Evolutionary conservation across 2,329 filamentous ascomycete species (phyloP), one percentile per base, ranked within the genome.

Genomic region (Diaporthe velutina): DNA sequence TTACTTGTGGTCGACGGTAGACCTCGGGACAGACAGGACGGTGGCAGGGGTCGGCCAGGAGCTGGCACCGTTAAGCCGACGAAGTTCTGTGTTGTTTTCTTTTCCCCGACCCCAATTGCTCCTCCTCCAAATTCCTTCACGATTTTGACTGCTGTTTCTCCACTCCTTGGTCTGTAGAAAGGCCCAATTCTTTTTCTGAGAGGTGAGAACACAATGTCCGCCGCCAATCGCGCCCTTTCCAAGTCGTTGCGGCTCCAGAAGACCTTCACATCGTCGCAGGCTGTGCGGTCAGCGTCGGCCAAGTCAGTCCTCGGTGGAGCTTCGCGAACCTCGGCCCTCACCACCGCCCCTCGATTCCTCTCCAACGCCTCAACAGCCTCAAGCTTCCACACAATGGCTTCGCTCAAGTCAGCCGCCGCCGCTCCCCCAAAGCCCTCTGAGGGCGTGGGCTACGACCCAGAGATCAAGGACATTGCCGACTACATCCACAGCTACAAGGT

Each of bases 401-500:
- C 85, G 70, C 83, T 84, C 78, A 83, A 84, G 78, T 89, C 87
- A 73, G 84, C 85, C 78, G 87, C 88, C 79, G 86, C 88, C 79
- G 82, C 85, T 0, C 19, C 71, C 28, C 73, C 78, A 79, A 86
- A 86, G 84, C 84, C 90, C 81, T 83, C 87, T 58, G 83, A 87
- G 80, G 81, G 84, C 76, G 86, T 90, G 83, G 89, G 92, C 79
- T 98, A 96, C 85, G 96, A 98, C 83, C 92, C 94, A 77, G 96
- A 98, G 87, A 97, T 98, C 85, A 93, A 92, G 85, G 96, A 98
- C 84, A 98, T 99, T 89, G 96, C 96, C 77, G 91, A 90, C 86
- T 99, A 98, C 86, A 94, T 98, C 83, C 95, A 97, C 89, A 94
- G 96, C 84, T 96, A 96, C 85, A 90, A 94, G 74, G 93, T 98